Conservation (phyloP, 257 asterid species). For the Nicotiana noctiflora region DNA sequence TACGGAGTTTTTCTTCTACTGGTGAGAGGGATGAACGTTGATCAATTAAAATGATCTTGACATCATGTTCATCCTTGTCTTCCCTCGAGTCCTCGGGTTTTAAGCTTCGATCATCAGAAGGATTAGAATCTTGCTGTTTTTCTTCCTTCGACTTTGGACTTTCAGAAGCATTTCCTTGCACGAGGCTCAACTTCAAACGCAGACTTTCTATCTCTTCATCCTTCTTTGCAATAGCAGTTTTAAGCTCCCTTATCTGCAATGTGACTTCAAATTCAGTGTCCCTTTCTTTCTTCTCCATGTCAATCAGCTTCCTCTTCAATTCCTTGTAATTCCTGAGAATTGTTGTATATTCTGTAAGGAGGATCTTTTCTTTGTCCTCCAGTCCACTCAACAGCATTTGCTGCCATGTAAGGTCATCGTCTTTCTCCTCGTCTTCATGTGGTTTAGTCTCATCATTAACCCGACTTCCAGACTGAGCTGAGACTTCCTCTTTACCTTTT, state of each 20-base stretch:
- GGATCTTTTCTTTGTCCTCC: slow-evolving; percentile 69
- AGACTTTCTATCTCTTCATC: slow-evolving; percentile 65
- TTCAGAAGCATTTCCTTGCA: slow-evolving; percentile 16
- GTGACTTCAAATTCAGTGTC: slow-evolving; percentile 55
- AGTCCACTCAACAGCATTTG: slow-evolving; percentile 63
- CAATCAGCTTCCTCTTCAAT: slow-evolving; percentile 53
- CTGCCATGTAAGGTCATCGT: slow-evolving; percentile 55
- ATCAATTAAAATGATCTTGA: slow-evolving; percentile 21
- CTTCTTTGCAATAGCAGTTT: slow-evolving; percentile 41
- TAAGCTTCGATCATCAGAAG: slow-evolving; percentile 17
- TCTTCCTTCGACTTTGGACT: slow-evolving; percentile 16
- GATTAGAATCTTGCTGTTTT: background rate
- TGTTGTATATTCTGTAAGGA: slow-evolving; percentile 61
- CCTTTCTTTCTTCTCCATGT: slow-evolving; percentile 56
- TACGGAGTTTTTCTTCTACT: slow-evolving; percentile 64
- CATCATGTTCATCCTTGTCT: slow-evolving; percentile 26
- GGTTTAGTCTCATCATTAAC: slow-evolving; percentile 4
- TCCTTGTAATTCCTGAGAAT: slow-evolving; percentile 78
- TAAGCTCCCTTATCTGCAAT: slow-evolving; percentile 60
- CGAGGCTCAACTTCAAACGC: slow-evolving; percentile 29
- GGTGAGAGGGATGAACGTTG: slow-evolving; percentile 31
- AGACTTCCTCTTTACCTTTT: slow-evolving; percentile 7
- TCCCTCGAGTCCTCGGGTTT: slow-evolving; percentile 17
- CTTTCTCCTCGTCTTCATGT: slow-evolving; percentile 19
- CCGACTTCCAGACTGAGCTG: slow-evolving; percentile 7